Conservation (phyloP, 73 alveolate genomes). For the Tetrahymena malaccensis region DNA sequence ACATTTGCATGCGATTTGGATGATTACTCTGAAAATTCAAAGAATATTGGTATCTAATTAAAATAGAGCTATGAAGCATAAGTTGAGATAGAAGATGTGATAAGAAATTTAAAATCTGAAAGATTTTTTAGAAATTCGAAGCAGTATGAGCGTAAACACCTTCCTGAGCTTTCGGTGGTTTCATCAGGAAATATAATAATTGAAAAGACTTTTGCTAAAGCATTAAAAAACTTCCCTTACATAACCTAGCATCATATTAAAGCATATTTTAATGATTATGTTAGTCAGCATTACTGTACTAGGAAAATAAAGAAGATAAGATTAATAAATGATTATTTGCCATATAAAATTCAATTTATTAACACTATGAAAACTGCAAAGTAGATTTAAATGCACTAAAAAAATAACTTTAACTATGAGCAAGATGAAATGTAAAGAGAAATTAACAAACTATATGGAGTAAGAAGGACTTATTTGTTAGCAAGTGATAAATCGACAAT, state of each 20-base stretch:
- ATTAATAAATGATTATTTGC: neutral
- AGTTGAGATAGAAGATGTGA: neutral
- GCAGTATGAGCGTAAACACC: neutral
- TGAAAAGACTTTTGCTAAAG: neutral
- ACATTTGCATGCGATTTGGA: neutral
- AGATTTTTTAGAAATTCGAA: neutral
- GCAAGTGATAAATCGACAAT: neutral
- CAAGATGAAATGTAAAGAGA: neutral
- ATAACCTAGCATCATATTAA: neutral
- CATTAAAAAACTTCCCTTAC: neutral
- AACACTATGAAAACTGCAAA: neutral
- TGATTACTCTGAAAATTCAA: neutral
- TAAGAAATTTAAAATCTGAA: neutral
- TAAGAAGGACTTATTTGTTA: neutral
- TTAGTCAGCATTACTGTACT: neutral
- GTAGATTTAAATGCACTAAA: neutral
- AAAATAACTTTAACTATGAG: neutral
- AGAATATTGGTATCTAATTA: neutral
- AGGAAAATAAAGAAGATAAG: neutral
- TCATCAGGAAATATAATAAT: neutral
- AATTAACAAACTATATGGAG: neutral
- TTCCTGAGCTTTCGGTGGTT: neutral
- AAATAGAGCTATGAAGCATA: neutral
- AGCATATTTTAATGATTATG: neutral
- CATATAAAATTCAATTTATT: neutral